A percentile compares a stretch with the other conserved stretches of the same genome.
Evolutionary conservation across 495 filamentous ascomycete genomes (phyloP).

Genomic region (Letharia lupina): DNA sequence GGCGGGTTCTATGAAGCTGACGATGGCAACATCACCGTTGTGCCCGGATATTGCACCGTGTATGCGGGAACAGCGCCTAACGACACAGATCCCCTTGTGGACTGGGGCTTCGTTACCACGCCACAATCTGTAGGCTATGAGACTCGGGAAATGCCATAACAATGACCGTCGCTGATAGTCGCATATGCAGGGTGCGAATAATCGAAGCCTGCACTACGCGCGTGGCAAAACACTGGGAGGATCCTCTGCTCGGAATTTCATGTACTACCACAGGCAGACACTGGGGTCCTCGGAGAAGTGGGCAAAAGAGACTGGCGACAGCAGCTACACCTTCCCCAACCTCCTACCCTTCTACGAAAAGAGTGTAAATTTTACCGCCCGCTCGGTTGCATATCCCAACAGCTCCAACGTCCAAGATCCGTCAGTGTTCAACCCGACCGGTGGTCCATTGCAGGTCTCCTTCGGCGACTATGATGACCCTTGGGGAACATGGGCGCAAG

Average conservation of each 20-base stretch:
- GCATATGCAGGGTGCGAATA: slow-evolving; percentile 28
- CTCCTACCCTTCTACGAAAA: slow-evolving; percentile 48
- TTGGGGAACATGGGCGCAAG: slow-evolving; percentile 30
- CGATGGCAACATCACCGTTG: slow-evolving; percentile 33
- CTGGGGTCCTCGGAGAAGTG: slow-evolving; percentile 42
- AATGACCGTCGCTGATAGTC: slow-evolving; percentile 27
- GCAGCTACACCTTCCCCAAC: slow-evolving; percentile 46
- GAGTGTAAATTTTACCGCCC: slow-evolving; percentile 30
- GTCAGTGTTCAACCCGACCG: slow-evolving; percentile 22
- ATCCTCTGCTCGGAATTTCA: slow-evolving; percentile 26
- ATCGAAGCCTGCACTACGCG: slow-evolving; percentile 34
- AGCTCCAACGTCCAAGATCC: slow-evolving; percentile 27
- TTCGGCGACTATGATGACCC: slow-evolving; percentile 31
- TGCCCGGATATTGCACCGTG: slow-evolving; percentile 36
- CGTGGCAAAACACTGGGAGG: slow-evolving; percentile 28
- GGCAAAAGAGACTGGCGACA: slow-evolving; percentile 49
- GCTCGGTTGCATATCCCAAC: slow-evolving; percentile 16
- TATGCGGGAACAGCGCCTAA: slow-evolving; percentile 31
- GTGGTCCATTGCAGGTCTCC: slow-evolving; percentile 32
- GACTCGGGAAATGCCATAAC: slow-evolving; percentile 32
- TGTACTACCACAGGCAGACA: slow-evolving; percentile 35
- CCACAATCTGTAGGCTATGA: slow-evolving; percentile 14
- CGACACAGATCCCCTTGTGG: slow-evolving; percentile 32
- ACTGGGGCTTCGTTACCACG: slow-evolving; percentile 40
- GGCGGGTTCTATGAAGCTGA: slow-evolving; percentile 49